Evolutionary conservation across 73 alveolate genomes (phyloP), one percentile per base, ranked within the genome.

Genomic region (Paramecium pentaurelia): DNA sequence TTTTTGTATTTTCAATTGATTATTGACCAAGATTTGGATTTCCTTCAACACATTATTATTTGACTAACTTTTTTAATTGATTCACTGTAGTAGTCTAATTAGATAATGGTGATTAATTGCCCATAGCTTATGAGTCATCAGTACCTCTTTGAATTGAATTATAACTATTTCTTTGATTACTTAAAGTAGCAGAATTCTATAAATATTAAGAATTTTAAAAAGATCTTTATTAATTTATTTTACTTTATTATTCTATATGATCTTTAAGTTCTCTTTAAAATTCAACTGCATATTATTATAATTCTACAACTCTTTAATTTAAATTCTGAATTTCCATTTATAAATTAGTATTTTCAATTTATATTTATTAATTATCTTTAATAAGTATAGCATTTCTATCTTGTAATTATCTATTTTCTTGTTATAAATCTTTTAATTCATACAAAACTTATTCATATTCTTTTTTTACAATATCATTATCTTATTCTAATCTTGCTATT

Each of bases 241-340:
- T 64, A 28, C 84, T 64, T n/a, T 64, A 64, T 64, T 64, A 64
- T 64, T 64, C 84, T 32, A 64, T 64, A 16, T 64, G 84, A 64
- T 28, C 84, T 64, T 64, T 64, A 0, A 64, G 30, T 64, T 64
- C 84, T 9, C 49, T 22, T 34, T 64, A 28, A 64, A 64, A 64
- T 34, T 64, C 84, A 64, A 64, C 84, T 28, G 84, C 84, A 64
- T 64, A 64, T 64, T 28, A 64, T 34, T 64, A 64, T 28, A 64
- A 64, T 64, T 64, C 84, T 28, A 32, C 49, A 11, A 64, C 84
- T 64, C 84, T 28, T 64, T 64, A 64, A 64, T 64, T 64, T 64
- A 64, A 34, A 14, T 28, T 64, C 28, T 64, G 12, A 4, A 64
- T 64, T 32, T 64, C 84, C 28, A 64, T 32, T 64, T 64, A 34